Evolutionary conservation across 1,139 yeast species (phyloP), one percentile per base, ranked within the genome.

Genomic region (Geotrichum reessii): DNA sequence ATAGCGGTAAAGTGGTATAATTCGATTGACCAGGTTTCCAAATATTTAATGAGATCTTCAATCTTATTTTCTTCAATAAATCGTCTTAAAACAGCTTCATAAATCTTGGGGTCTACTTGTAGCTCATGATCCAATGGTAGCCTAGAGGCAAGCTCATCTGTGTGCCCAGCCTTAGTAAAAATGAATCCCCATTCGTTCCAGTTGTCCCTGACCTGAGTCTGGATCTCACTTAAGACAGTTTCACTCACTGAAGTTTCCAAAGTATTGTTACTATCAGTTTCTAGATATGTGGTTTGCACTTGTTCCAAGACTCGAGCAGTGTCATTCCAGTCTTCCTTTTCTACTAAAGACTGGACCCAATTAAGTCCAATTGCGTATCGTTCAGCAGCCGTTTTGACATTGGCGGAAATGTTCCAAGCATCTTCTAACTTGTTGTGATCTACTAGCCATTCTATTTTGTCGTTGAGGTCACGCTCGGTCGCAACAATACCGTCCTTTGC

Each of bases 401-500:
- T 81, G 52, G 78, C 81, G 59, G 95, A 81, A 61, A 89, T 82
- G 52, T 79, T 80, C 95, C 96, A 91, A 0, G 97, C 97, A 52
- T 84, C 84, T 28, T 77, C 74, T 64, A 73, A 87, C 59, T 76
- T 71, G 2, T 78, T 78, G 46, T 76, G 81, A 0, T 81, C 82
- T 14, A 83, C 61, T 60, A 78, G 86, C 97, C 98, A 93, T 2
- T 82, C 76, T 50, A 86, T 78, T 61, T 86, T 81, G 67, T 92
- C 98, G 33, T 74, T 71, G 25, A 87, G 71, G 62, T 83, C 85
- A 28, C 86, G 77, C 63, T 86, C 91, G 64, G 84, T 81, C 0
- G 92, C 92, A 14, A 84, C 76, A 1, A 93, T 87, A 0, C 86
- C 92, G 73, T 91, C 98, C 57, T 82, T 82, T 0, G 97, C 90